Conservation (phyloP, 371 early-diverging fungal species). For the Parasitella parasitica region DNA sequence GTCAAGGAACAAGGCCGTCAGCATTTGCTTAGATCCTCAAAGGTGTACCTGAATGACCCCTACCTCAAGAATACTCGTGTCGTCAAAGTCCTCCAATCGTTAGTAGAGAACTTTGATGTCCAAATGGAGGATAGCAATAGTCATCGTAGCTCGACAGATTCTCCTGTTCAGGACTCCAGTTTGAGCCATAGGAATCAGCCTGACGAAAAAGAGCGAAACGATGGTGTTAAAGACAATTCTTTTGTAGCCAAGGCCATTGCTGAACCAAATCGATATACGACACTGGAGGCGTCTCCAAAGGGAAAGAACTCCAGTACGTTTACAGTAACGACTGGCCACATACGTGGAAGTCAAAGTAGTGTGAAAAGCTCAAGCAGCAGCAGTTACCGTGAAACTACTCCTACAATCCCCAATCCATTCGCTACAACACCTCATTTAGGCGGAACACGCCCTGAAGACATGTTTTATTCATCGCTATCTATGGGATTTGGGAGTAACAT, state of each 20-base stretch:
- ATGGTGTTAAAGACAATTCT: neutral
- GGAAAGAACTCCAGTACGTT: neutral
- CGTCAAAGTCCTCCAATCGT: neutral
- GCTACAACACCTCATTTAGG: neutral
- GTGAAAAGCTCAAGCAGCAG: conserved; percentile 1
- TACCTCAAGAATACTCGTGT: conserved; percentile 11
- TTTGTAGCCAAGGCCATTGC: neutral
- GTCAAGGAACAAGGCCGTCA: conserved; percentile 22
- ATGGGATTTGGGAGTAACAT: neutral
- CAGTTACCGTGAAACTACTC: neutral
- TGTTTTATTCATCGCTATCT: conserved; percentile 13
- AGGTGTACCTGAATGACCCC: conserved; percentile 13
- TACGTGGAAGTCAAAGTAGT: neutral
- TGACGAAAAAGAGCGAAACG: neutral
- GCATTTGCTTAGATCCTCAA: conserved; percentile 25
- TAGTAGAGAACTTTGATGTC: neutral
- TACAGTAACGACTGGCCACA: neutral
- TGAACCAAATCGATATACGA: neutral
- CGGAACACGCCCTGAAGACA: conserved; percentile 21
- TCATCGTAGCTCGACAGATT: neutral
- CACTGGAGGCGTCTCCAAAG: neutral
- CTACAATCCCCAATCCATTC: neutral
- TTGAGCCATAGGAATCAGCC: neutral
- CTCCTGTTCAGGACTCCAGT: neutral
- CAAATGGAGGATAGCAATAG: neutral